Evolutionary conservation across 352 stramenopile species (phyloP), one percentile per base, ranked within the genome.

Genomic region (Globisporangium cederbergense): DNA sequence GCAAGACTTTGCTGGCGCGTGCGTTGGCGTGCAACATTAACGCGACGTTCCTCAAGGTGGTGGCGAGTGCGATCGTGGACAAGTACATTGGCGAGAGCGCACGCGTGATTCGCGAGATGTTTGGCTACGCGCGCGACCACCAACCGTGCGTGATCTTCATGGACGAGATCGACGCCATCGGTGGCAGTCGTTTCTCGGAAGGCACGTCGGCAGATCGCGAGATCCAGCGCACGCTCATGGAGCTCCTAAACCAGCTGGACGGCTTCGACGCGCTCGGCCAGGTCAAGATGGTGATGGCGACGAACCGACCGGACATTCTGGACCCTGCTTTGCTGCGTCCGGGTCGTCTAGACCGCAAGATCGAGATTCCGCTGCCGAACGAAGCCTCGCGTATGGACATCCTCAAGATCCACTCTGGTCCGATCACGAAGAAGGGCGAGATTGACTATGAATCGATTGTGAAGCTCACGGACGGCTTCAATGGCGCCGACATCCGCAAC

Each of bases 81-180:
- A 99, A 99, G 78, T 99, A 99, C 88, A 99, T 99, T 86, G 98
- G 98, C 65, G 98, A 99, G 80, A 99, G 95, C 62, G 97, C 97
- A 11, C 93, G 97, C 68, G 96, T 99, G 67, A 99, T 99, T 73
- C 96, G 98, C 61, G 98, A 99, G 82, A 99, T 99, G 97, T 99
- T 99, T 66, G 89, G 97, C 80, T 89, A 98, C 78, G 85, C 94
- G 14, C 88, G 92, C 53, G 96, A 99, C 75, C 97, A 99, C 75
- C 91, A 99, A 83, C 97, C 98, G 45, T 99, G 97, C 67, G 97
- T 99, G 62, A 99, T 99, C 77, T 99, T 99, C 73, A 99, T 99
- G 96, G 98, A 99, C 78, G 98, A 99, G 72, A 99, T 99, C 76
- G 98, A 99, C 84, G 97, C 97, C 28, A 99, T 99, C 72, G 97